Conservation (phyloP, 768 basidiomycete species). For the Chalciporus piperatus region DNA sequence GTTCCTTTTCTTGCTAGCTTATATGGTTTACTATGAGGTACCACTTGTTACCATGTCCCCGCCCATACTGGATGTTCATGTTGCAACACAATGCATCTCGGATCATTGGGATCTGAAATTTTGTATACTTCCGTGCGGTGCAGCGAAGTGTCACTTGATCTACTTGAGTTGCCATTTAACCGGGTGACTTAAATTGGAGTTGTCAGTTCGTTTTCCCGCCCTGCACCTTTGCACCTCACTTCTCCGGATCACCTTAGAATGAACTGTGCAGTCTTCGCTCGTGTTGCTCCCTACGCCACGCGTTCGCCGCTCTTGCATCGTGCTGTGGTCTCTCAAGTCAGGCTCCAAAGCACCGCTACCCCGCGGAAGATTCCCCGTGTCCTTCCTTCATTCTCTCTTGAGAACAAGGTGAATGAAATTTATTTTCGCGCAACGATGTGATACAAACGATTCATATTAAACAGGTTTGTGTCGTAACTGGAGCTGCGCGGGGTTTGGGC, state of each 20-base stretch:
- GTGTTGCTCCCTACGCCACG: conserved; percentile 16
- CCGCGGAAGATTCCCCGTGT: conserved; percentile 41
- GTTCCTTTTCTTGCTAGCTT: conserved; percentile 28
- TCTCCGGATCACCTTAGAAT: conserved; percentile 21
- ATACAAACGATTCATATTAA: neutral
- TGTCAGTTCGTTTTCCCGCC: conserved; percentile 12
- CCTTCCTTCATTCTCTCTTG: conserved; percentile 75
- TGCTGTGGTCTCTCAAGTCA: conserved; percentile 3
- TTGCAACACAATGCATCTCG: conserved; percentile 25
- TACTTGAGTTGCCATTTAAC: conserved; percentile 1
- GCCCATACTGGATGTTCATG: conserved; percentile 15
- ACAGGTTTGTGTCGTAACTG: conserved; percentile 90
- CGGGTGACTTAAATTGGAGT: conserved; percentile 19
- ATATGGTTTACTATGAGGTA: conserved; percentile 34
- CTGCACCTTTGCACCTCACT: conserved; percentile 12
- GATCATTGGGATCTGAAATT: conserved; percentile 10
- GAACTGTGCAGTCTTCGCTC: conserved; percentile 27
- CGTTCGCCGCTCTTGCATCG: conserved; percentile 15
- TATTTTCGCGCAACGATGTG: neutral
- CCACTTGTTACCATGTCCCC: conserved; percentile 20
- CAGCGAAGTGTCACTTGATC: no score
- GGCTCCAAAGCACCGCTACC: conserved; percentile 28
- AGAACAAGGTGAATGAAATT: conserved; percentile 55
- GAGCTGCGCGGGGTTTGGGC: conserved; percentile 89
- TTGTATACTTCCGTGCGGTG: neutral